These are phyloP conservation scores for Yamadazyma dushanensis DNA, from an alignment of 1,139 yeast species.

Conservation along the genomic window DNA sequence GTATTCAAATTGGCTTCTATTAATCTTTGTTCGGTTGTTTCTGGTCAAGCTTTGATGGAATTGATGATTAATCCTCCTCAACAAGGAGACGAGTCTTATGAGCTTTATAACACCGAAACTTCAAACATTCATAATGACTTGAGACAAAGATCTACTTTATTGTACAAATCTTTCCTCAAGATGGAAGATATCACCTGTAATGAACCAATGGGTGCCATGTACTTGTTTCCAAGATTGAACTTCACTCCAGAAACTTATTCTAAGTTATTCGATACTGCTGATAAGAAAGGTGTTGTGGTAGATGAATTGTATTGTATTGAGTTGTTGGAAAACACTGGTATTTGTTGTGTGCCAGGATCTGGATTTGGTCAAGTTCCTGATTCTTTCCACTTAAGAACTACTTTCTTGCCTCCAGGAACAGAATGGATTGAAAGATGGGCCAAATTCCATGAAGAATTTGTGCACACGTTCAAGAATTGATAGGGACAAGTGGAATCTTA, in stretches of 20 bases:
- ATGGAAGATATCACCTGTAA: constrained; percentile 86
- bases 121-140: constrained; percentile 60
- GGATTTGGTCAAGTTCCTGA: constrained; percentile 94
- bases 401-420: constrained; percentile 92
- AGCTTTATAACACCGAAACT: constrained; percentile 62
- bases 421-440: constrained; percentile 83
- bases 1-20: constrained; percentile 86
- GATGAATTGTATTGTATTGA: constrained; percentile 89
- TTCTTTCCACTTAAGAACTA: constrained; percentile 90
- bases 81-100: constrained; percentile 74
- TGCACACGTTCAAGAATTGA: constrained; percentile 46
- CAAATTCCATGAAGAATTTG: constrained; percentile 71
- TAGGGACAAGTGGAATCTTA: no score
- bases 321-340: constrained; percentile 85
- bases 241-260: constrained; percentile 49
- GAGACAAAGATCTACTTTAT: constrained; percentile 56
- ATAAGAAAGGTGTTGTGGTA: constrained; percentile 52
- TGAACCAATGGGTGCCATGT: constrained; percentile 96
- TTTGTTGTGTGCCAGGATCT: constrained; percentile 95
- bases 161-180: constrained; percentile 67
- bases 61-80: constrained; percentile 91
- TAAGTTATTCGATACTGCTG: constrained; percentile 63
- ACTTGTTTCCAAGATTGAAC: constrained; percentile 78
- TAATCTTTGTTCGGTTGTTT: constrained; percentile 87
- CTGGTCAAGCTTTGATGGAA: constrained; percentile 92